These are phyloP conservation scores for Cytospora piceae DNA, from an alignment of 2,329 filamentous ascomycete genomes.

Conservation along the genomic window DNA sequence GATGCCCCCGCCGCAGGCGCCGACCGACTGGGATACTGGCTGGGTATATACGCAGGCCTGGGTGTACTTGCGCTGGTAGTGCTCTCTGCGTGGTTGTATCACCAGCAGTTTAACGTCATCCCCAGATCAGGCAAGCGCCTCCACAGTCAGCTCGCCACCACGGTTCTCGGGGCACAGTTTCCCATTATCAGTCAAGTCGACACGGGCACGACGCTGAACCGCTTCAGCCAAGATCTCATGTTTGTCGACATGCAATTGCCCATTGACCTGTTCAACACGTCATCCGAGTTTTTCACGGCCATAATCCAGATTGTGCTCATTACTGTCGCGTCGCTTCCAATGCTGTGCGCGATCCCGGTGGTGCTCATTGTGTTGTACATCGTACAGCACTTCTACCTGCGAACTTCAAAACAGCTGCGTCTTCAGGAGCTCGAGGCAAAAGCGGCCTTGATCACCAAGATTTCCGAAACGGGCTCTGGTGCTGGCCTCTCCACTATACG, in stretches of 20 bases:
- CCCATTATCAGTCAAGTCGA: constrained; percentile 34
- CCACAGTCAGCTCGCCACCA: constrained; percentile 38
- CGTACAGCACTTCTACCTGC: constrained; percentile 50
- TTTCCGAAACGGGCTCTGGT: constrained; percentile 48
- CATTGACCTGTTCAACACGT: constrained; percentile 32
- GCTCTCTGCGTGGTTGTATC: constrained; percentile 33
- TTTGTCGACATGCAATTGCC: constrained; percentile 34
- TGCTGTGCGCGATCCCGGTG: constrained; percentile 44
- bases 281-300: constrained; percentile 17
- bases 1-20: constrained; percentile 27
- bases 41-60: constrained; percentile 38
- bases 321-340: constrained; percentile 39
- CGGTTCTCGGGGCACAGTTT: constrained; percentile 41
- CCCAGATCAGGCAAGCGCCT: constrained; percentile 34
- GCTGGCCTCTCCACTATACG: constrained; percentile 48
- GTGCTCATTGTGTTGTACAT: constrained; percentile 44
- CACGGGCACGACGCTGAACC: constrained; percentile 35
- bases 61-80: constrained; percentile 31
- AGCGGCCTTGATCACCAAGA: constrained; percentile 50
- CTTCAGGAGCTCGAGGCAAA: constrained; percentile 53
- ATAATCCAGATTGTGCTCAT: constrained; percentile 48
- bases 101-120: constrained; percentile 33
- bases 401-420: constrained; percentile 52
- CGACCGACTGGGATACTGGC: constrained; percentile 32
- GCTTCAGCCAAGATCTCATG: constrained; percentile 37